phyloP scores from a whole-genome alignment of 176 grass and related monocot species.

The Bothriochloa decipiens region DNA sequence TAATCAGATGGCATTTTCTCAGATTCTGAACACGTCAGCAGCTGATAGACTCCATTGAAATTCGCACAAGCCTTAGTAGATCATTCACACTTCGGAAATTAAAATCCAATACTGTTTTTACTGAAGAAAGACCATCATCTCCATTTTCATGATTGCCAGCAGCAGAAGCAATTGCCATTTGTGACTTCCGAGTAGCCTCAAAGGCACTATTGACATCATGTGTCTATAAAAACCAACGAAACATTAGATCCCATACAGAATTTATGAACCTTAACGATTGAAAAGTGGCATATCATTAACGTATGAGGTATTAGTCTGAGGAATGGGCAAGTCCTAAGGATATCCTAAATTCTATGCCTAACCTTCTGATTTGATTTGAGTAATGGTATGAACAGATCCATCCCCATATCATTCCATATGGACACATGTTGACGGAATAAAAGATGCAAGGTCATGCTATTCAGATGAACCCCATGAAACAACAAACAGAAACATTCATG shows the following conservation, averaged over 20 bases:
- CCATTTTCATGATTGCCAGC: slow-evolving; percentile 54
- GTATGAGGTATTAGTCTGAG: slow-evolving; percentile 17
- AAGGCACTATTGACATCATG: slow-evolving; percentile 86
- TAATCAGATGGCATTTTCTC: slow-evolving; percentile 31
- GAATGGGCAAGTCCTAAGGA: background rate
- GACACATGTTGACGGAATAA: background rate
- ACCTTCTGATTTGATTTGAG: slow-evolving; percentile 4
- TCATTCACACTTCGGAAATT: slow-evolving; percentile 87
- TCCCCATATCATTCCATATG: background rate
- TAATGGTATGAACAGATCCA: slow-evolving; percentile 14
- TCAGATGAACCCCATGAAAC: slow-evolving; percentile 3
- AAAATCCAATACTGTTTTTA: slow-evolving; percentile 91
- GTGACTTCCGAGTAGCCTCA: slow-evolving; percentile 92
- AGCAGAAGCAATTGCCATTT: slow-evolving; percentile 70
- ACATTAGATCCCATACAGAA: slow-evolving; percentile 36
- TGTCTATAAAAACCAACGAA: slow-evolving; percentile 59
- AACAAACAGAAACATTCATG: slow-evolving; percentile 5
- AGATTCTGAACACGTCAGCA: slow-evolving; percentile 42
- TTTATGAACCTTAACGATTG: slow-evolving; percentile 40
- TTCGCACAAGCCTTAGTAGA: slow-evolving; percentile 77
- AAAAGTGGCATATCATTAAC: slow-evolving; percentile 24
- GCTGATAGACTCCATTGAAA: slow-evolving; percentile 90
- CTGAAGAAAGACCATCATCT: slow-evolving; percentile 60
- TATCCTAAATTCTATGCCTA: slow-evolving; percentile 15
- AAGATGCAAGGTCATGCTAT: slow-evolving; percentile 18